A percentile compares a stretch with the other conserved stretches of the same genome.
phyloP scores from a whole-genome alignment of 2,329 filamentous ascomycete species.

The Botrytis paeoniae region DNA sequence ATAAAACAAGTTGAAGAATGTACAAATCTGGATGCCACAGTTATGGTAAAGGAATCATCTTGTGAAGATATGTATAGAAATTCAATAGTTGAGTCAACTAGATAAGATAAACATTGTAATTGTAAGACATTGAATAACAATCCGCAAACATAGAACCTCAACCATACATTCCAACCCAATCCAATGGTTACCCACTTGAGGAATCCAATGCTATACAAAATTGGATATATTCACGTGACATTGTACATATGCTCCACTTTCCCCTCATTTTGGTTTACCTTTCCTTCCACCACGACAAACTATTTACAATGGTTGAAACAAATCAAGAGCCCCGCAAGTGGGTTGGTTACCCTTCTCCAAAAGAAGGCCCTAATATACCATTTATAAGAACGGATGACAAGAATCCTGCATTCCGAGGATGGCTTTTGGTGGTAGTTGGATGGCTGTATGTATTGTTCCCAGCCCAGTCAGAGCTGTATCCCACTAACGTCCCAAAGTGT shows the following conservation, averaged over 20 bases:
- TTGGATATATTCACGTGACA: background rate
- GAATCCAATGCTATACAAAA: background rate
- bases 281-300: background rate
- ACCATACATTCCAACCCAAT: background rate
- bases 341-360: constrained; percentile 31
- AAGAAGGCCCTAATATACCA: constrained; percentile 37
- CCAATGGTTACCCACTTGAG: background rate
- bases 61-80: background rate
- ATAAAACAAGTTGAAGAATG: background rate
- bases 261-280: background rate
- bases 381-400: constrained; percentile 51
- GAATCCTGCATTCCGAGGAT: constrained; percentile 69
- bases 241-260: background rate
- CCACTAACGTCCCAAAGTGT: constrained; percentile 42
- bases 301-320: background rate
- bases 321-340: background rate
- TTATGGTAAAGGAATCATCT: background rate
- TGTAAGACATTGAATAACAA: background rate
- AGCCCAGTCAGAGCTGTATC: background rate
- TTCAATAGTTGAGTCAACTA: background rate
- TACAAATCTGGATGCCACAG: background rate
- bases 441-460: constrained; percentile 50
- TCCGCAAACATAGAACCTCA: background rate
- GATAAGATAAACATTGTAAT: background rate
- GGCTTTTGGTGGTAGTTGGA: constrained; percentile 58